Evolutionary conservation across 2,329 filamentous ascomycete species (phyloP).

Genomic region (Beauveria pseudobassiana): DNA sequence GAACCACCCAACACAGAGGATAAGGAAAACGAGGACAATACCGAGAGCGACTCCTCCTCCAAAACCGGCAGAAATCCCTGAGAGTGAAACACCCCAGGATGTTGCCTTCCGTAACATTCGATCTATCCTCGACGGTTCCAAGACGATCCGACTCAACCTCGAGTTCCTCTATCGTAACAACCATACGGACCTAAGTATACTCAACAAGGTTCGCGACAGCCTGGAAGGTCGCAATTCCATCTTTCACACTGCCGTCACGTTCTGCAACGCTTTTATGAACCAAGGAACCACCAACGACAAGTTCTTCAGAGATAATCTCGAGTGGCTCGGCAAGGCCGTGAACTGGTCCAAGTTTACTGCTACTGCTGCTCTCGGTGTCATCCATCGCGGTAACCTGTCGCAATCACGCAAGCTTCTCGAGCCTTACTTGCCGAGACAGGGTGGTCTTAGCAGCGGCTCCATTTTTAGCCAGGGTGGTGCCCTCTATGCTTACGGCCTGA

Average conservation of each 20-base stretch:
- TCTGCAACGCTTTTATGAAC: conserved; percentile 99
- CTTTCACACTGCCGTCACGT: conserved; percentile 94
- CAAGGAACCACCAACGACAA: conserved; percentile 96
- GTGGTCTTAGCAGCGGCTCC: conserved; percentile 69
- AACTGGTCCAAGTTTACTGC: conserved; percentile 99
- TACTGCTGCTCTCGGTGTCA: conserved; percentile 90
- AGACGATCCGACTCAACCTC: conserved; percentile 88
- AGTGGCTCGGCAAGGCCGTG: conserved; percentile 96
- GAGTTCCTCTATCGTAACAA: conserved; percentile 97
- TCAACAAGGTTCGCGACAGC: conserved; percentile 95
- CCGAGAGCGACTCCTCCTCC: conserved; percentile 43
- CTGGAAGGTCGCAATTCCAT: conserved; percentile 95
- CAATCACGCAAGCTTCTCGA: conserved; percentile 91
- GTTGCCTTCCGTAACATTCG: conserved; percentile 56
- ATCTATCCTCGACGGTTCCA: conserved; percentile 74
- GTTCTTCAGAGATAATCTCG: conserved; percentile 95
- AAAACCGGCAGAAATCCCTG: conserved; percentile 47
- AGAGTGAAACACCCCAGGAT: conserved; percentile 44
- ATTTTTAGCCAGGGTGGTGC: conserved; percentile 95
- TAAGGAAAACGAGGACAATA: conserved; percentile 34
- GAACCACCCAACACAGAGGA: conserved; percentile 35
- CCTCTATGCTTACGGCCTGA: conserved; percentile 88
- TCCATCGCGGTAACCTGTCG: conserved; percentile 89
- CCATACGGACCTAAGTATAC: conserved; percentile 80
- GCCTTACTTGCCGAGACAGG: conserved; percentile 80